Evolutionary conservation across 192 early-diverging fungal species (phyloP).

Genomic region (Gonapodya prolifera): DNA sequence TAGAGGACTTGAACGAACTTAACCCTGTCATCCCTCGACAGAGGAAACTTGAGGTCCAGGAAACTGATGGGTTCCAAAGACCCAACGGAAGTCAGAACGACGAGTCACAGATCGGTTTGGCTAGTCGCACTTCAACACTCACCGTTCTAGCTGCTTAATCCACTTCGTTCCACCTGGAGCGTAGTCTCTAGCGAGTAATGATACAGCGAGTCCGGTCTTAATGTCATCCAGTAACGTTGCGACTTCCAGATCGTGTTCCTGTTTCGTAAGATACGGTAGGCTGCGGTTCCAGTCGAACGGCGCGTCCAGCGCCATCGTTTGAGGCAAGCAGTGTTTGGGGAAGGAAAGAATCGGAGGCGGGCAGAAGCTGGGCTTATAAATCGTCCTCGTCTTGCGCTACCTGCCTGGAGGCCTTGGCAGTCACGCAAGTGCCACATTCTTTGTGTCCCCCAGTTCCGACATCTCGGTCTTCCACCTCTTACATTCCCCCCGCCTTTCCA

Average conservation of each 20-base stretch:
- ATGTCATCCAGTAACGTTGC: neutral
- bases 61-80: neutral
- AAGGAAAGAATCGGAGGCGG: no score
- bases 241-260: neutral
- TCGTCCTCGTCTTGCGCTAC: no score
- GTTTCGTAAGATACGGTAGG: neutral
- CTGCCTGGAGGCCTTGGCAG: no score
- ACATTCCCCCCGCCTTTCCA: no score
- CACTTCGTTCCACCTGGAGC: neutral
- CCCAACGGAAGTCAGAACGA: neutral
- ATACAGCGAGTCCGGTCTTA: neutral
- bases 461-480: no score
- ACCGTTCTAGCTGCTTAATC: neutral
- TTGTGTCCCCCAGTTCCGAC: no score
- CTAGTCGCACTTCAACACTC: neutral
- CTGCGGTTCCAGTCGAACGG: neutral
- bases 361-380: no score
- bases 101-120: neutral
- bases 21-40: neutral
- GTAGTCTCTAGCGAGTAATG: neutral
- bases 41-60: neutral
- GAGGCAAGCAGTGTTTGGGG: no score
- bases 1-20: neutral
- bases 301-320: neutral
- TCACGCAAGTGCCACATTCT: no score